These are phyloP conservation scores for Clarireedia paspali DNA, from an alignment of 2,329 filamentous ascomycete species.

Conservation along the genomic window DNA sequence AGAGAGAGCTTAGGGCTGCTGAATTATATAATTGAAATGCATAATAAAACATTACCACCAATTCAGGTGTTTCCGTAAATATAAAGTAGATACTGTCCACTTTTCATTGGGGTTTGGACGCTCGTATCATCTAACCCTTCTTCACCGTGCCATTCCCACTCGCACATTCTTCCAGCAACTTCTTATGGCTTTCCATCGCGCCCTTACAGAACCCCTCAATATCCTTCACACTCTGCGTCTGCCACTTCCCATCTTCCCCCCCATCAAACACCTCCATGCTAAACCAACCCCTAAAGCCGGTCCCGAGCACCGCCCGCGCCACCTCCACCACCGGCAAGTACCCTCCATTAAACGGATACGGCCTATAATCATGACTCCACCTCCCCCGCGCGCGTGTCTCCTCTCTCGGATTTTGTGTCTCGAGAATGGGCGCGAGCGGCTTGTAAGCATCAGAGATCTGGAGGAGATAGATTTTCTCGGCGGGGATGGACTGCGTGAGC, in stretches of 20 bases:
- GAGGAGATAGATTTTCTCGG: constrained; percentile 65
- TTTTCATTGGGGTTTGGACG: background rate
- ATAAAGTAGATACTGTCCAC: background rate
- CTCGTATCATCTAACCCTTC: background rate
- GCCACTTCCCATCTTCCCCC: constrained; percentile 38
- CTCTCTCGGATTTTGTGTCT: constrained; percentile 31
- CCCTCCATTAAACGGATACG: constrained; percentile 61
- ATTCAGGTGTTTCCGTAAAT: too few relatives aligned
- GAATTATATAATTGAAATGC: too few relatives aligned
- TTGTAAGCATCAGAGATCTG: constrained; percentile 72
- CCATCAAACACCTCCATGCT: constrained; percentile 65
- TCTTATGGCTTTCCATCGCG: constrained; percentile 36
- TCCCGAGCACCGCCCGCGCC: constrained; percentile 55
- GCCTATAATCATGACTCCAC: constrained; percentile 67
- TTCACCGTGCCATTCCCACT: background rate
- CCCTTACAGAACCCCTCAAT: constrained; percentile 41
- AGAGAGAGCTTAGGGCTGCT: too few relatives aligned
- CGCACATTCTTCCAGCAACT: constrained; percentile 23
- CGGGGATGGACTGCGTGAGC: constrained; percentile 48
- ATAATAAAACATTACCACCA: too few relatives aligned
- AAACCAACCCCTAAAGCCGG: constrained; percentile 58
- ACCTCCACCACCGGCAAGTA: constrained; percentile 62
- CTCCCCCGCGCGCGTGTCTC: constrained; percentile 52
- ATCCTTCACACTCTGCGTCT: constrained; percentile 37
- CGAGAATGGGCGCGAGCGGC: constrained; percentile 44